Percentiles rank a stretch among this genome's conserved stretches.
Conservation (phyloP, 2,329 filamentous ascomycete species). For the Aquanectria penicillioides region DNA sequence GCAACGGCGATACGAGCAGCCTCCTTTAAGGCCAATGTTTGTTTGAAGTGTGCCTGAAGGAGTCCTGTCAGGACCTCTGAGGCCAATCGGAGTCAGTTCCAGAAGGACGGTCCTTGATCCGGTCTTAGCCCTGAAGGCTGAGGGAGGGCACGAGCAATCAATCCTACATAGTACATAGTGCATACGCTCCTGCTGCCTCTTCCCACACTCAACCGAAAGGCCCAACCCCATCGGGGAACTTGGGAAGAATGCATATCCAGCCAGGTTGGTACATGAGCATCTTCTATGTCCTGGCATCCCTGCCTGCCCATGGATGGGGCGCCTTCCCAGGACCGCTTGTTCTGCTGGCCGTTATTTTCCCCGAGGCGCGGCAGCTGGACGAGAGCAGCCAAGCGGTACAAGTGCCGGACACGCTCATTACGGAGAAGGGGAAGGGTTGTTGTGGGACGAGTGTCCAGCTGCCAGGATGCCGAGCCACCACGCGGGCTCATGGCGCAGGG, state of each 20-base stretch:
- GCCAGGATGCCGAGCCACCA: neutral
- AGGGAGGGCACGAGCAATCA: conserved; percentile 5
- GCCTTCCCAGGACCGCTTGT: neutral
- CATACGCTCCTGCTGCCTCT: too few species aligned
- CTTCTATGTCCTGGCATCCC: too few species aligned
- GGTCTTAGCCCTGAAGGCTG: conserved; percentile 26
- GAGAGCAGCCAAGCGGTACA: conserved; percentile 6
- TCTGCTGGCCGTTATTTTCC: neutral
- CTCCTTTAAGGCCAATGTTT: conserved; percentile 1
- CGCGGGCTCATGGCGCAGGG: too few species aligned
- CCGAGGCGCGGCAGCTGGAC: conserved; percentile 14
- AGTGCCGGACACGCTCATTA: conserved; percentile 19
- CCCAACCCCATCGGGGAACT: conserved; percentile 16
- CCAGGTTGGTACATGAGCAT: conserved; percentile 7
- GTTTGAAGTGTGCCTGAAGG: conserved; percentile 17
- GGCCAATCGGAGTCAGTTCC: conserved; percentile 41
- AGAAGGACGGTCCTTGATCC: conserved; percentile 35
- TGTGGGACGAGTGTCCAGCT: conserved; percentile 14
- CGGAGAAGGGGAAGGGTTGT: conserved; percentile 6
- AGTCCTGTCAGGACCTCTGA: conserved; percentile 14
- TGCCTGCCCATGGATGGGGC: conserved; percentile 5
- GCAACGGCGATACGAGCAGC: conserved; percentile 19
- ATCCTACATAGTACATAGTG: too few species aligned
- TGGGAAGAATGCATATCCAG: conserved; percentile 6
- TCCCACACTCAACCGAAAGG: conserved; percentile 20